Base-by-base conservation (phyloP, 768 basidiomycete species). In the Ephemerocybe angulata region DNA sequence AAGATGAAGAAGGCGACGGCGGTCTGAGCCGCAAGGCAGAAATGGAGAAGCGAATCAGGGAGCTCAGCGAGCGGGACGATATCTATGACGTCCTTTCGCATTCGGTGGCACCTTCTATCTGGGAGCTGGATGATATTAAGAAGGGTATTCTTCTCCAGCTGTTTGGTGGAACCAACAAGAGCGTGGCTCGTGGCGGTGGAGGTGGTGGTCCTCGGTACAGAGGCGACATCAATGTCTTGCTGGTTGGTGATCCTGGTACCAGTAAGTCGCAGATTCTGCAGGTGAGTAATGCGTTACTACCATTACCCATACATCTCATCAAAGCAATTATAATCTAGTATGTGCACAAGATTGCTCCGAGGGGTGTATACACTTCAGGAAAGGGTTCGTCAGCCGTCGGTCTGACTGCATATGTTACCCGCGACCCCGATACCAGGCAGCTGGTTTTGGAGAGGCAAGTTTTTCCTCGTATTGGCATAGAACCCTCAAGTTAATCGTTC, bases 361-460 rank as follows among this genome's bases (percentile, higher is more conserved):
- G 97, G 54, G 97, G 97, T 30, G 96, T 99, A 7, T 99, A 93
- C 70, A 92, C 97, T 0, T 97, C 94, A 2, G 97, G 97, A 10
- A 98, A 98, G 69, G 95, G 97, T 19, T 98, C 95, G 5, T 98
- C 96, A 0, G 97, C 97, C 17, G 97, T 99, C 56, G 97, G 97
- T 82, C 75, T 99, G 63, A 99, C 97, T 1, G 97, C 97, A 0
- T 99, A 99, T 70, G 91, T 99, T 29, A 99, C 97, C 25, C 84
- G 97, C 46, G 97, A 99, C 70, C 94, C 96, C 2, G 97, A 99
- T 69, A 93, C 93, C 31, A 98, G 97, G 72, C 97, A 98, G 65
- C 84, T 99, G 25, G 97, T 99, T 10, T 79, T 99, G 49, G 96
- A 99, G 65, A 95, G 93, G 95, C 88, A 56, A 41, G 78, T 59